Evolutionary conservation across 1,284 basidiomycete genomes (phyloP).

Genomic region (Crepidotus sp.): DNA sequence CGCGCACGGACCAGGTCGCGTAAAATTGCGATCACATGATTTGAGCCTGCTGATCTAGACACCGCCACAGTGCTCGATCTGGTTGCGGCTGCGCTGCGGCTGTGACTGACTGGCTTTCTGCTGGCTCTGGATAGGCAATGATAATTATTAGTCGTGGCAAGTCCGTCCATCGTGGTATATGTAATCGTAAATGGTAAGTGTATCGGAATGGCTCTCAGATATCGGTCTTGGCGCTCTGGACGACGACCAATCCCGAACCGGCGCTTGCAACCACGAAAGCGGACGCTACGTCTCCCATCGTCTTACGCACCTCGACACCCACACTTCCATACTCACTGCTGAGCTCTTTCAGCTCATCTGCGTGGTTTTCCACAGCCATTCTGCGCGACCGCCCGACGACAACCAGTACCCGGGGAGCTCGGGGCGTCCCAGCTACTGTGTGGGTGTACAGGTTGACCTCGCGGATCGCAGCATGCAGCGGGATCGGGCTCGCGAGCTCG

Average conservation of each 20-base stretch:
- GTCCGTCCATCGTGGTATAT: background rate
- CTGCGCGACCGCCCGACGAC: slow-evolving; percentile 66
- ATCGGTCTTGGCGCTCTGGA: slow-evolving; percentile 46
- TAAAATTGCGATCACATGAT: background rate
- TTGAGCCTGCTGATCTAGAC: too few relatives aligned
- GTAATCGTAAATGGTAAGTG: background rate
- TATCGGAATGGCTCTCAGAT: too few relatives aligned
- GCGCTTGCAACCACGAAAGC: slow-evolving; percentile 58
- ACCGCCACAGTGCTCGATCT: too few relatives aligned
- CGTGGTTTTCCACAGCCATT: slow-evolving; percentile 56
- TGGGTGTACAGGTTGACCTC: slow-evolving; percentile 22
- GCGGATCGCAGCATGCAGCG: slow-evolving; percentile 42
- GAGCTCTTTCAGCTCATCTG: slow-evolving; percentile 53
- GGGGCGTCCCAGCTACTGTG: slow-evolving; percentile 18
- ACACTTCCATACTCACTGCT: slow-evolving; percentile 47
- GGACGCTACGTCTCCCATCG: slow-evolving; percentile 74
- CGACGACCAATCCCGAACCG: slow-evolving; percentile 56
- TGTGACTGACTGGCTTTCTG: too few relatives aligned
- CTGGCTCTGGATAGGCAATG: background rate
- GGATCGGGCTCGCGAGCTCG: slow-evolving; percentile 41
- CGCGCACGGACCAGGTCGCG: slow-evolving; percentile 1
- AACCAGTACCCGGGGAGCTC: slow-evolving; percentile 41
- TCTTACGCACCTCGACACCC: slow-evolving; percentile 59
- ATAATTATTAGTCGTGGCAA: background rate
- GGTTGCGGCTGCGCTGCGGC: background rate